Evolutionary conservation across 2,329 filamentous ascomycete species (phyloP).

Genomic region (Clonostachys chloroleuca): DNA sequence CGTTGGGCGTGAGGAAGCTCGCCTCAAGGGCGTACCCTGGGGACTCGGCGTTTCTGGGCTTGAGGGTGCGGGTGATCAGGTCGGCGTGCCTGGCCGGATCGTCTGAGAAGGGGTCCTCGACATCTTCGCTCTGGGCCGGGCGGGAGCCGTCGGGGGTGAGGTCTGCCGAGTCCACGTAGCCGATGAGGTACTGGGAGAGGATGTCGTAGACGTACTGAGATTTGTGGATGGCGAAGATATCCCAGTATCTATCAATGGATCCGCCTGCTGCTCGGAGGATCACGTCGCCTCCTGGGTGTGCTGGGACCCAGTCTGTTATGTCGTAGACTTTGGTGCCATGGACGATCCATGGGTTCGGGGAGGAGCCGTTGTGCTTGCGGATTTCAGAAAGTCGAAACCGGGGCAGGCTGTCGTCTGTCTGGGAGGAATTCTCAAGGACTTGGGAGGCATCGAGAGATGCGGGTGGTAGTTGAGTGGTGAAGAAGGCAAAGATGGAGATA

Average conservation of each 20-base stretch:
- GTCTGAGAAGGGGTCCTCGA: slow-evolving; percentile 56
- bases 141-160: slow-evolving; percentile 45
- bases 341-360: slow-evolving; percentile 58
- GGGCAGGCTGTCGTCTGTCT: slow-evolving; percentile 23
- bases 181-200: slow-evolving; percentile 59
- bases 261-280: slow-evolving; percentile 63
- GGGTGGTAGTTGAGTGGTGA: not conserved
- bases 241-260: slow-evolving; percentile 64
- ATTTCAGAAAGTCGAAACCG: slow-evolving; percentile 46
- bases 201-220: slow-evolving; percentile 60
- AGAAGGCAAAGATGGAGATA: not conserved
- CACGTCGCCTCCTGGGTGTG: slow-evolving; percentile 64
- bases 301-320: slow-evolving; percentile 64
- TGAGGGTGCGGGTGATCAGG: slow-evolving; percentile 45
- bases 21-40: slow-evolving; percentile 40
- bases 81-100: slow-evolving; percentile 48
- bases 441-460: slow-evolving; percentile 1
- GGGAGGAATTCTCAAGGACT: not conserved
- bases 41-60: slow-evolving; percentile 59
- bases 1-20: slow-evolving; percentile 49
- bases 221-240: slow-evolving; percentile 68
- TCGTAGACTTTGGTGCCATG: slow-evolving; percentile 62
- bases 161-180: slow-evolving; percentile 54
- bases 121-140: slow-evolving; percentile 29
- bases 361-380: slow-evolving; percentile 45